Evolutionary conservation across 148 eudicot genomes (phyloP).

Genomic region (Simmondsia chinensis): DNA sequence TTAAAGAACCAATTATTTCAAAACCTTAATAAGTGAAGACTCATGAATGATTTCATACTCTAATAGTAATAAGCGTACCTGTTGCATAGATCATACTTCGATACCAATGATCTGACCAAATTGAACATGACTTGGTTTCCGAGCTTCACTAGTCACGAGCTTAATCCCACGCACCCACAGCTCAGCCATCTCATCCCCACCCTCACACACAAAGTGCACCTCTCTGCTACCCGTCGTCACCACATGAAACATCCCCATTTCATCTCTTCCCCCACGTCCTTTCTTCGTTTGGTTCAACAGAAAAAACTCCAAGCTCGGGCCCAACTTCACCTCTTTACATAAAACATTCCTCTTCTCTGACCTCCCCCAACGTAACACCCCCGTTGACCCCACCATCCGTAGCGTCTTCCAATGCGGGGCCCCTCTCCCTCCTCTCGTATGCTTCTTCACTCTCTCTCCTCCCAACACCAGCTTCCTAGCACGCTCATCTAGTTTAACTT

Average conservation of each 20-base stretch:
- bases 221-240: conserved; percentile 48
- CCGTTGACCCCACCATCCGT: conserved; percentile 35
- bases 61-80: too few relatives aligned
- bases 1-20: too few relatives aligned
- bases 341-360: conserved; percentile 51
- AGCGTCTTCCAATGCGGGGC: conserved; percentile 39
- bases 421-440: conserved; percentile 56
- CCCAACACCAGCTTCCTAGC: conserved; percentile 45
- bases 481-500: conserved; percentile 40
- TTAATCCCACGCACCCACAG: conserved; percentile 71
- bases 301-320: conserved; percentile 39
- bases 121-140: conserved; percentile 23
- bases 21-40: too few relatives aligned
- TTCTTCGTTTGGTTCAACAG: conserved; percentile 44
- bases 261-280: conserved; percentile 22
- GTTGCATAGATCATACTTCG: too few relatives aligned
- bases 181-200: conserved; percentile 47
- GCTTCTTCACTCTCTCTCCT: conserved; percentile 45
- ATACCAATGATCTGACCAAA: too few relatives aligned
- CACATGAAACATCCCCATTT: conserved; percentile 52
- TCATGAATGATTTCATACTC: too few relatives aligned
- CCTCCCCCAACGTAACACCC: conserved; percentile 59
- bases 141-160: conserved; percentile 57
- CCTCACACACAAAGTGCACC: conserved; percentile 58
- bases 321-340: conserved; percentile 46